These are phyloP conservation scores for Talaromyces ruber DNA, from an alignment of 495 filamentous ascomycete species.

Conservation along the genomic window DNA sequence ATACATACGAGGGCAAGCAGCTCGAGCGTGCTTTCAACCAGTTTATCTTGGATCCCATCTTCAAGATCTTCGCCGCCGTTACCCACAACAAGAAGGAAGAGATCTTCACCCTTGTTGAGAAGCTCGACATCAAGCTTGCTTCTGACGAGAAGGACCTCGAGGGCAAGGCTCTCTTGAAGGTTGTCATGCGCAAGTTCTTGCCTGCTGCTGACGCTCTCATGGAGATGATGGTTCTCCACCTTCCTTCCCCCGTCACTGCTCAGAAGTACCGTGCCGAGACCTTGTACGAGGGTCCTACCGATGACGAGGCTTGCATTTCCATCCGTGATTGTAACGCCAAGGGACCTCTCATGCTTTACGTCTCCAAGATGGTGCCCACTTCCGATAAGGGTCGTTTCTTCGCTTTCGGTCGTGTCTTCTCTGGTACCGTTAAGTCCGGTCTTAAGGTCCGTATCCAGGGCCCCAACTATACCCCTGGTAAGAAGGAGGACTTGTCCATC, in stretches of 20 bases:
- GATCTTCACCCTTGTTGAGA: constrained; percentile 69
- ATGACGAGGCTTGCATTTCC: constrained; percentile 86
- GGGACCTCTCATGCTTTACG: constrained; percentile 98
- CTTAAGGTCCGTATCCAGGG: constrained; percentile 99
- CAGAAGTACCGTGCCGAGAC: constrained; percentile 98
- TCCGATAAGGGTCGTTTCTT: constrained; percentile 99
- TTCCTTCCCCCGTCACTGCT: constrained; percentile 91
- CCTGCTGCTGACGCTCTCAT: constrained; percentile 95
- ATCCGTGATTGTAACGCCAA: constrained; percentile 98
- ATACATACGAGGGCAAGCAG: constrained; percentile 69
- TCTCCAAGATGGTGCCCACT: constrained; percentile 99
- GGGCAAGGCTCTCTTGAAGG: constrained; percentile 95
- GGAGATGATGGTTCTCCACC: constrained; percentile 99
- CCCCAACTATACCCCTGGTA: constrained; percentile 94
- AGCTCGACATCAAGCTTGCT: constrained; percentile 86
- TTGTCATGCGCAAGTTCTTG: constrained; percentile 96
- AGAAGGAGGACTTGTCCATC: constrained; percentile 98
- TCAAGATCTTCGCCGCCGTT: constrained; percentile 90
- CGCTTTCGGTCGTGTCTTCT: constrained; percentile 99
- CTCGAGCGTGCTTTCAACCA: constrained; percentile 98
- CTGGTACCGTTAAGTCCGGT: constrained; percentile 93
- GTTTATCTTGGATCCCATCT: constrained; percentile 99
- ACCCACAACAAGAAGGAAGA: constrained; percentile 99
- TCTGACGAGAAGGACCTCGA: constrained; percentile 85
- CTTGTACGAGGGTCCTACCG: constrained; percentile 92